Percentiles rank a stretch among this genome's conserved stretches.
These are phyloP conservation scores for Colletotrichum sp. DNA, from an alignment of 2,329 filamentous ascomycete species.

Conservation along the genomic window DNA sequence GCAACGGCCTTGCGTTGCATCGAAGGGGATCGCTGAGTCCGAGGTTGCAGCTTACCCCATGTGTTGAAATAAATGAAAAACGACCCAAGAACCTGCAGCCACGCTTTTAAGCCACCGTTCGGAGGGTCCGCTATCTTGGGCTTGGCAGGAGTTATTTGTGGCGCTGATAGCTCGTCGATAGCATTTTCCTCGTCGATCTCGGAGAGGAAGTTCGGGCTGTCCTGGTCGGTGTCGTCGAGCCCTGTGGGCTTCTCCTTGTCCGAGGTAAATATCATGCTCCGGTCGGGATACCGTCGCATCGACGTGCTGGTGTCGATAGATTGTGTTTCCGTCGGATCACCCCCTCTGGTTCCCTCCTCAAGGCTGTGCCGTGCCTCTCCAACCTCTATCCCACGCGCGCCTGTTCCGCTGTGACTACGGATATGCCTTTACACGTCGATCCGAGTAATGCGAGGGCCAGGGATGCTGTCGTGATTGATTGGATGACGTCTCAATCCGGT, in stretches of 20 bases:
- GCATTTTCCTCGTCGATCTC: slow-evolving; percentile 3
- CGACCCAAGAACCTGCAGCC: slow-evolving; percentile 52
- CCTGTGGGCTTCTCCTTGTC: slow-evolving; percentile 1
- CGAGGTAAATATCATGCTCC: background rate
- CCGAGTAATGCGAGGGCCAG: background rate
- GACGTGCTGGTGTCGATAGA: background rate
- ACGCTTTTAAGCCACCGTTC: slow-evolving; percentile 42
- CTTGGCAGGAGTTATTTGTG: background rate
- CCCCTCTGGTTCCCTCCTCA: background rate
- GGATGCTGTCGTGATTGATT: background rate
- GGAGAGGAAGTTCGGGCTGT: background rate
- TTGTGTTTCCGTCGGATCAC: background rate
- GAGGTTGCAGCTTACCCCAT: slow-evolving; percentile 10
- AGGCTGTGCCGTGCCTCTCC: background rate
- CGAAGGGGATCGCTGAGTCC: background rate
- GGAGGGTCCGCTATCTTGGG: slow-evolving; percentile 6
- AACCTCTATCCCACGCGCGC: background rate
- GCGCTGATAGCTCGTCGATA: background rate
- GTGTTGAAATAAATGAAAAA: slow-evolving; percentile 57
- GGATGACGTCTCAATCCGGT: background rate
- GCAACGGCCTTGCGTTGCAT: background rate
- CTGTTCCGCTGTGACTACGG: background rate
- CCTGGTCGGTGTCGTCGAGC: background rate
- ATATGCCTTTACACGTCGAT: background rate
- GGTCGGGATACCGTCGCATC: background rate